Base-by-base conservation (phyloP, 2,329 filamentous ascomycete genomes). In the Colletotrichum sp. region DNA sequence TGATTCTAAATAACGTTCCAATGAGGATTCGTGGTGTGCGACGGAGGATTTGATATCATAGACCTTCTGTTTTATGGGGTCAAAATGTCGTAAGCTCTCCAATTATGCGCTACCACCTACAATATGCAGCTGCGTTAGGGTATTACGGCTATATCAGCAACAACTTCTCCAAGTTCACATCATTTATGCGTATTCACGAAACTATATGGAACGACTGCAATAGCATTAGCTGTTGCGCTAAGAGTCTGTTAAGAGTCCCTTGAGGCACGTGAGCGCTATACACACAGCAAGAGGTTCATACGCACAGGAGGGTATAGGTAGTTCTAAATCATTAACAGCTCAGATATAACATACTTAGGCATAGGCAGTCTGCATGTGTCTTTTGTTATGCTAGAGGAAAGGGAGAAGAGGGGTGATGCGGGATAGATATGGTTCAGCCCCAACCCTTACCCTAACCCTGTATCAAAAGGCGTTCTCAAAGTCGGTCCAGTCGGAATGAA, bases 41-140 rank as follows among this genome's bases (percentile, higher is more conserved):
- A 15, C 16, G 0, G 2, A 16, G 34, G 15, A 16, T 36, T 16
- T 36, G 34, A 36, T 1, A 36, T 36, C 5, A 13, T 1, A 16
- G 6, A 0, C 6, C 1, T 5, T 15, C 0, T 36, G 3, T 36
- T 36, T 36, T 36, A 36, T 0, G 3, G 1, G 1, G 13, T 36
- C 15, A 36, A 34, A 16, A 36, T 36, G 15, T 36, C 3, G 6
- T 36, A 36, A 1, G 3, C 1, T 36, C 0, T 15, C 0, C 0
- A 1, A 36, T 36, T 4, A 3, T 36, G 6, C 6, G 1, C 0
- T 36, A 7, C 13, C 13, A 36, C 1, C 13, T 1, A 1, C 16
- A 6, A 36, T 6, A 36, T 15, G 32, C 13, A 8, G 34, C 3
- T 1, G 34, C 6, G 13, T 36, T 3, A 2, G 15, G 15, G 4